Evolutionary conservation across 805 yeast species (phyloP).

Genomic region (Jamesozyma gamospora): DNA sequence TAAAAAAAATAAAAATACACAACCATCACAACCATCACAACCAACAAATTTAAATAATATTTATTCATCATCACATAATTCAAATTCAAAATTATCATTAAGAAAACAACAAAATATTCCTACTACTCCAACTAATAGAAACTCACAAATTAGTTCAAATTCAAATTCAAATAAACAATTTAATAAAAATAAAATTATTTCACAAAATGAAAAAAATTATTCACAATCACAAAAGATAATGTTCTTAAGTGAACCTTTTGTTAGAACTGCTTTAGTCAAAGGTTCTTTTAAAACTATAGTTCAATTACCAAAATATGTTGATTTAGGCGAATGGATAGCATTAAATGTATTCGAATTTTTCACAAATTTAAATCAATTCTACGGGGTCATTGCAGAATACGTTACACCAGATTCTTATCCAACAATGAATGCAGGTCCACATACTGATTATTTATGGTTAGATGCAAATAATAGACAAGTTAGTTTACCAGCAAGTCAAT

Average conservation of each 20-base stretch:
- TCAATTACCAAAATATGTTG: constrained; percentile 89
- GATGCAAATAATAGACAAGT: constrained; percentile 72
- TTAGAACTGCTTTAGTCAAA: constrained; percentile 86
- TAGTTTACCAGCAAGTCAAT: constrained; percentile 84
- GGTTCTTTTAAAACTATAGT: constrained; percentile 96
- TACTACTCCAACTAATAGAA: constrained; percentile 17
- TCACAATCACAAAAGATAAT: constrained; percentile 30
- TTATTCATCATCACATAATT: constrained; percentile 32
- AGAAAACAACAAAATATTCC: constrained; percentile 27
- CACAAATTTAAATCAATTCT: constrained; percentile 76
- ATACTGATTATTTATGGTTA: constrained; percentile 83
- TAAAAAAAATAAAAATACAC: constrained; percentile 36
- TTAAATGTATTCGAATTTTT: constrained; percentile 83
- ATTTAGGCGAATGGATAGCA: constrained; percentile 92
- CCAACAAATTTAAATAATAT: constrained; percentile 17
- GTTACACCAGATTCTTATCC: constrained; percentile 85
- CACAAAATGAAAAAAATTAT: constrained; percentile 2
- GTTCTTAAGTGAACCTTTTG: constrained; percentile 86
- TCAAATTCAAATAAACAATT: constrained; percentile 9
- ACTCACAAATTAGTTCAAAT: constrained; percentile 16
- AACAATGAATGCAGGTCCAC: constrained; percentile 93
- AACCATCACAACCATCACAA: constrained; percentile 11
- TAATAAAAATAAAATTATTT: constrained; percentile 14
- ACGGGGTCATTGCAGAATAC: constrained; percentile 83
- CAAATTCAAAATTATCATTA: constrained; percentile 39